Evolutionary conservation across 257 asterid species (phyloP).

Genomic region (Mentha longifolia): DNA sequence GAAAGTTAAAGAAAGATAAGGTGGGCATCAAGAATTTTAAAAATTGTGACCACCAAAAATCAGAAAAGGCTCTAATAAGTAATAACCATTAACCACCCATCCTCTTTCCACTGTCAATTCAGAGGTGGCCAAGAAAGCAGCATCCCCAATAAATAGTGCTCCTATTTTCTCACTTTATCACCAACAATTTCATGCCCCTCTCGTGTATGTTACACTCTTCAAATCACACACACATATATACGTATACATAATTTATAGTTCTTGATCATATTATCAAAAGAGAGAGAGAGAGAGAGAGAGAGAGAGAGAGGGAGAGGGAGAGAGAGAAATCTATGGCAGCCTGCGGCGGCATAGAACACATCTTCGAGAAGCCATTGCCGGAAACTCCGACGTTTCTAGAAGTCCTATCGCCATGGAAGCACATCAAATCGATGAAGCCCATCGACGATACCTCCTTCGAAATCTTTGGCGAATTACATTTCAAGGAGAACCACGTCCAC

Average conservation of each 20-base stretch:
- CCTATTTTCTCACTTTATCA: constrained; percentile 51
- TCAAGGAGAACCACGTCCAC: constrained; percentile 43
- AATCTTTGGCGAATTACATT: constrained; percentile 71
- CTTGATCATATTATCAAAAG: background rate
- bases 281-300: no score
- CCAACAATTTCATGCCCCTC: constrained; percentile 46
- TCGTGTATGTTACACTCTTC: constrained; percentile 42
- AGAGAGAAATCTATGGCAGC: constrained; percentile 56
- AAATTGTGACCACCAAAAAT: constrained; percentile 56
- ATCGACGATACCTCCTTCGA: constrained; percentile 55
- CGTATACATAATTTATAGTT: constrained; percentile 5
- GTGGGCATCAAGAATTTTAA: constrained; percentile 24
- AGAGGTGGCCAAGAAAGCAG: constrained; percentile 47
- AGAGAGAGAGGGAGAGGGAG: no score
- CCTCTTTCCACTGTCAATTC: constrained; percentile 47
- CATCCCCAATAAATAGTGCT: constrained; percentile 54
- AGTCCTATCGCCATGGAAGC: constrained; percentile 76
- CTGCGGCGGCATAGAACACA: constrained; percentile 78
- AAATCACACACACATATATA: constrained; percentile 24
- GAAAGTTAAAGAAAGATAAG: constrained; percentile 35
- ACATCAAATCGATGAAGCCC: constrained; percentile 46
- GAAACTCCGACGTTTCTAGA: constrained; percentile 64
- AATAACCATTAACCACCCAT: constrained; percentile 57
- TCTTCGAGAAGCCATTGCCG: constrained; percentile 71
- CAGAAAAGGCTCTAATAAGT: constrained; percentile 30